Conservation (phyloP, 1,139 yeast genomes). For the Torulaspora globosa region DNA sequence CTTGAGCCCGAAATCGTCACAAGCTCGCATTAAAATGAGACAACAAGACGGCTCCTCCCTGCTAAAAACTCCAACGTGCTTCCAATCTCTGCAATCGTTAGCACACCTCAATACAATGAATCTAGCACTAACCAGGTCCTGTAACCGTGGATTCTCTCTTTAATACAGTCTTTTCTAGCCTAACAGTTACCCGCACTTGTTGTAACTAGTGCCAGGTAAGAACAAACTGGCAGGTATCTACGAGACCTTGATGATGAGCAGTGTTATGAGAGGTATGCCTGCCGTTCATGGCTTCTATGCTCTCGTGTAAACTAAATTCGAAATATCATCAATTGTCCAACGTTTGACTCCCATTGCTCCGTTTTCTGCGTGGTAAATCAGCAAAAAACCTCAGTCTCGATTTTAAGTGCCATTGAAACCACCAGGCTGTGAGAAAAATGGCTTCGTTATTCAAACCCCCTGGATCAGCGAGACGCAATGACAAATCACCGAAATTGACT, state of each 20-base stretch:
- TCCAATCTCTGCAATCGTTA: neutral
- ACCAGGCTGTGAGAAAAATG: constrained; percentile 19
- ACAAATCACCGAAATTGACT: constrained; percentile 31
- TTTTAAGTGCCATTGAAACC: neutral
- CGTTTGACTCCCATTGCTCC: neutral
- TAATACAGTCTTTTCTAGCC: neutral
- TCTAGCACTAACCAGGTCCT: neutral
- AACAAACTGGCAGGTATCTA: neutral
- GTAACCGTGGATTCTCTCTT: neutral
- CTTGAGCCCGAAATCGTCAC: neutral
- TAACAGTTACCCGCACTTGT: neutral
- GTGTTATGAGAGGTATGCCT: neutral
- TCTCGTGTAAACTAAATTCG: neutral
- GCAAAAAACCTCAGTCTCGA: neutral
- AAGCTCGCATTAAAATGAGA: neutral
- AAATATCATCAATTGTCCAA: neutral
- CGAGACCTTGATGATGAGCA: neutral
- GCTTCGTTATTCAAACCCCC: constrained; percentile 37
- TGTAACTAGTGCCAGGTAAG: neutral
- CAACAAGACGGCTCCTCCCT: neutral
- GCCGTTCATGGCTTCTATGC: neutral
- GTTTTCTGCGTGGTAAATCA: constrained; percentile 1
- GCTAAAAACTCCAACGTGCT: neutral
- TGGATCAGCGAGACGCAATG: constrained; percentile 28
- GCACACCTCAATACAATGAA: neutral